Conservation (phyloP, 176 grass and related monocot genomes). For the Phoenix dactylifera region DNA sequence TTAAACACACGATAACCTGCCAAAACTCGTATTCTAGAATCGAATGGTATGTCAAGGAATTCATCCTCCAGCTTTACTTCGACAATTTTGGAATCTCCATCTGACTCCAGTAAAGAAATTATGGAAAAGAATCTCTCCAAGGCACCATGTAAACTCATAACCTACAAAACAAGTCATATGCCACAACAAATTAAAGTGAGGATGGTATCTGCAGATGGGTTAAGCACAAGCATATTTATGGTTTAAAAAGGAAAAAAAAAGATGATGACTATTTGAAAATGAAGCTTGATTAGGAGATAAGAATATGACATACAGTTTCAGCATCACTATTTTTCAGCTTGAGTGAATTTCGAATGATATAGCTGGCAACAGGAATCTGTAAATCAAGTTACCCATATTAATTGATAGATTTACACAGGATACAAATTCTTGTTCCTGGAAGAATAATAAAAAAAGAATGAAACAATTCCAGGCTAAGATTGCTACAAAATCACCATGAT, state of each 20-base stretch:
- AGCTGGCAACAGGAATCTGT: slow-evolving; percentile 63
- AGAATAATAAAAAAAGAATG: background rate
- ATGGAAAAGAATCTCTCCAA: slow-evolving; percentile 57
- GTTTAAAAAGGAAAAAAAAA: too few relatives aligned
- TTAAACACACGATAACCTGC: slow-evolving; percentile 39
- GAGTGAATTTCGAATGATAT: slow-evolving; percentile 75
- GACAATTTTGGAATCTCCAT: slow-evolving; percentile 36
- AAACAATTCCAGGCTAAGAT: background rate
- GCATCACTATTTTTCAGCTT: slow-evolving; percentile 84
- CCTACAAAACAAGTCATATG: slow-evolving; percentile 26
- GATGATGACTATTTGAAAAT: background rate
- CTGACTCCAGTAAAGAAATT: slow-evolving; percentile 51
- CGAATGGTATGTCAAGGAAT: slow-evolving; percentile 61
- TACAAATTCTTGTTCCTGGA: background rate
- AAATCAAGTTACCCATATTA: slow-evolving; percentile 14
- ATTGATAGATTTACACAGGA: too few relatives aligned
- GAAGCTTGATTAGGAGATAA: slow-evolving; percentile 17
- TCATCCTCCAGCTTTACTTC: slow-evolving; percentile 66
- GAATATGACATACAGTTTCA: slow-evolving; percentile 40
- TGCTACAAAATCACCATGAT: too few relatives aligned
- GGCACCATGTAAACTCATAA: slow-evolving; percentile 58
- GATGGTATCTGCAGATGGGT: background rate
- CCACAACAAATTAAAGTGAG: background rate
- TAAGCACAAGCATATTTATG: background rate
- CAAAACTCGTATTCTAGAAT: slow-evolving; percentile 55